These are phyloP conservation scores for Cyclotella sp. DNA, from an alignment of 108 stramenopile genomes.

Conservation along the genomic window DNA sequence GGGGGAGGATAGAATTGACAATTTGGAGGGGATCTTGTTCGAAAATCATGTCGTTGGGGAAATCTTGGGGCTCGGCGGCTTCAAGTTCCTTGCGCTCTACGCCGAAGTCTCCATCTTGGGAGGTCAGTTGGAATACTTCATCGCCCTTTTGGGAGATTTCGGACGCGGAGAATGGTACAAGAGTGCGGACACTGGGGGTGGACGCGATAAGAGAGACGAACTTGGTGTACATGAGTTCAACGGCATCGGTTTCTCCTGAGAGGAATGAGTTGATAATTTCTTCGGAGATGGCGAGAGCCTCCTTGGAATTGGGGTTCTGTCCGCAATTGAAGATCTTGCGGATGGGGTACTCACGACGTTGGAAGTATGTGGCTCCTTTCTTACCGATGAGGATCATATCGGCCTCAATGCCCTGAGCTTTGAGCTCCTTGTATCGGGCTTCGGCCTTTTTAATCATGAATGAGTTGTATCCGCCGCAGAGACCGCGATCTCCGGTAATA, in stretches of 20 bases:
- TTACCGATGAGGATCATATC: slow-evolving; percentile 92
- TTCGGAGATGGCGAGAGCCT: slow-evolving; percentile 92
- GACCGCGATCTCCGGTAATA: slow-evolving; percentile 94
- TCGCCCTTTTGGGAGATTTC: slow-evolving; percentile 92
- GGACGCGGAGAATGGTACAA: slow-evolving; percentile 95
- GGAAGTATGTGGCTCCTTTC: slow-evolving; percentile 92
- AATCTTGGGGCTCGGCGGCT: slow-evolving; percentile 86
- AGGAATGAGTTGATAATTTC: slow-evolving; percentile 93
- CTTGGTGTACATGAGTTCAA: slow-evolving; percentile 97
- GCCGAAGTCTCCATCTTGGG: slow-evolving; percentile 79
- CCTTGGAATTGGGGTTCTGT: slow-evolving; percentile 90
- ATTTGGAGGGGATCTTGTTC: slow-evolving; percentile 97
- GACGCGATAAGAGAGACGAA: slow-evolving; percentile 95
- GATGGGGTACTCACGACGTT: slow-evolving; percentile 80
- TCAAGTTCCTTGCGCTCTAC: slow-evolving; percentile 83
- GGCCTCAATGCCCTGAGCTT: slow-evolving; percentile 80
- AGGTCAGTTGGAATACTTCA: slow-evolving; percentile 96
- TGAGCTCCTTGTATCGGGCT: slow-evolving; percentile 85
- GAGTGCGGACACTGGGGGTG: slow-evolving; percentile 86
- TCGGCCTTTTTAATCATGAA: slow-evolving; percentile 97
- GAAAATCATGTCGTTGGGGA: slow-evolving; percentile 97
- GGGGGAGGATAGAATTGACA: slow-evolving; percentile 95
- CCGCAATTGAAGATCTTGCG: slow-evolving; percentile 84
- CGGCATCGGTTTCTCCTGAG: slow-evolving; percentile 91
- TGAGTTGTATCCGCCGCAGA: slow-evolving; percentile 97